Evolutionary conservation across 306 rosid species (phyloP).

Genomic region (Echinosophora koreensis): DNA sequence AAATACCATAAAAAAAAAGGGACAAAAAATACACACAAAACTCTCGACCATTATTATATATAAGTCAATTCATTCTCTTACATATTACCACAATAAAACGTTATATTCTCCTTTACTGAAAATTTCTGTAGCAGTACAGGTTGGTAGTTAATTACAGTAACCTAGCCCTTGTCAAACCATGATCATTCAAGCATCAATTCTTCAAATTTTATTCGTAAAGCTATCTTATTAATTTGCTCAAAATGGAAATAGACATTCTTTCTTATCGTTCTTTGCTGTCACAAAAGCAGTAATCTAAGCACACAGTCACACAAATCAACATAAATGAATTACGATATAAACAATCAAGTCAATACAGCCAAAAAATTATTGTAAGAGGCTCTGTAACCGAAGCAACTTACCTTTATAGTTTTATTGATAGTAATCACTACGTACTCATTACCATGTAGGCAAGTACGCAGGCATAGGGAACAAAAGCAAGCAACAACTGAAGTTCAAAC

Average conservation of each 20-base stretch:
- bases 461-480: not conserved
- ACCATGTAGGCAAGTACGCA: too few species aligned
- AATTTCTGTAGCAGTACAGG: not conserved
- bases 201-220: conserved; percentile 15
- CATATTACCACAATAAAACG: too few species aligned
- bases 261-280: not conserved
- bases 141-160: too few species aligned
- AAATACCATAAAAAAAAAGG: too few species aligned
- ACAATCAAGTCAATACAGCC: too few species aligned
- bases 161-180: conserved; percentile 22
- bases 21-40: too few species aligned
- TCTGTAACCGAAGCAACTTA: too few species aligned
- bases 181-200: conserved; percentile 37
- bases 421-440: too few species aligned
- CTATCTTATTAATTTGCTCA: conserved; percentile 22
- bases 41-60: not conserved
- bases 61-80: not conserved
- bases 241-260: not conserved
- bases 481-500: not conserved
- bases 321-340: too few species aligned
- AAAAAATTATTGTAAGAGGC: too few species aligned
- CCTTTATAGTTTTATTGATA: too few species aligned
- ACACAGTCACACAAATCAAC: too few species aligned
- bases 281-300: not conserved
- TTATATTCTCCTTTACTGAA: not conserved